Base-by-base conservation (phyloP, 148 eudicot species). In the Spergularia bocconei region DNA sequence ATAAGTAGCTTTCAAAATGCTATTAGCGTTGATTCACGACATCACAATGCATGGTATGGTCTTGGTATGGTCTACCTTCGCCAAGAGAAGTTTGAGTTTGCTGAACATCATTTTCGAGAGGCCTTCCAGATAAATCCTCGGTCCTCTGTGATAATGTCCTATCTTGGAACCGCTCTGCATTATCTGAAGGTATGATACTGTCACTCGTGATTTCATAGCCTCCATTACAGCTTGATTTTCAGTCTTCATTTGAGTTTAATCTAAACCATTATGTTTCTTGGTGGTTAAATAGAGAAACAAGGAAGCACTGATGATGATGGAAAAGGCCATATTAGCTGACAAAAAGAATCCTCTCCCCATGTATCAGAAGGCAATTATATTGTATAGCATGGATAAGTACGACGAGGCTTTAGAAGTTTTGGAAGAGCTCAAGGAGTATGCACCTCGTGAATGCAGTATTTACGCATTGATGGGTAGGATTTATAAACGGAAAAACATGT, bases 31-130 rank as follows among this genome's bases (percentile, higher is more conserved):
- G 98, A 96, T 86, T 78, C 92, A n/a, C 87, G 99, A 72, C 98
- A 96, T 86, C 91, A 96, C 79, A 96, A 96, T 84, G 94, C 99
- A 50, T 96, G 99, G 99, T 92, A 96, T 86, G 99, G 99, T 64
- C 97, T 96, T 64, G 98, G 98, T 80, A 92, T 96, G 94, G 84
- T 92, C 71, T 96, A 91, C 72, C 97, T 96, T 77, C 91, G 97
- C 44, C 99, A 96, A 78, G 99, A 96, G 83, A 96, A 96, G 86
- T 87, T 88, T 78, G 92, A 91, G 75, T 96, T 96, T 79, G 89
- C 99, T 25, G 98, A 92, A 85, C 99, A 96, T 81, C 88, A 96
- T 77, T 92, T 96, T 82, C 87, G 86, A 67, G 85, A 76, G 79
- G 99, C 99, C 64, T 91, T 84, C 75, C 85, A 82, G 79, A 92